phyloP scores from a whole-genome alignment of 2,329 filamentous ascomycete species.

The Cladobotryum protrusum region DNA sequence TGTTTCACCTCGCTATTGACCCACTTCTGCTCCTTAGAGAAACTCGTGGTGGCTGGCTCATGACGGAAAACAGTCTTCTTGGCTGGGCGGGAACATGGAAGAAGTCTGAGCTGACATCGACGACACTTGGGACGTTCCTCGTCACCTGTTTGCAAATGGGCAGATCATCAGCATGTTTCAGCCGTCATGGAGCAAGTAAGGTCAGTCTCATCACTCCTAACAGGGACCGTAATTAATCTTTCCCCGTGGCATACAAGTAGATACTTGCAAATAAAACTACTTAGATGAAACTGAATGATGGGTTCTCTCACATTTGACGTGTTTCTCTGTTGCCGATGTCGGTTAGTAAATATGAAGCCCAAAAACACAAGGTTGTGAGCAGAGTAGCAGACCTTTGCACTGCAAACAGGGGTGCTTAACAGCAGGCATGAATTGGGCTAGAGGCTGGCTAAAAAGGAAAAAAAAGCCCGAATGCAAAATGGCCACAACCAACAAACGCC shows the following conservation, averaged over 20 bases:
- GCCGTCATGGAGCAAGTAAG: no score
- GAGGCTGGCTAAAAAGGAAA: neutral
- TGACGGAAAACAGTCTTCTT: conserved; percentile 33
- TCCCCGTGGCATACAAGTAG: no score
- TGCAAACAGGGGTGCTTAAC: conserved; percentile 29
- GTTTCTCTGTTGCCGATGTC: conserved; percentile 22
- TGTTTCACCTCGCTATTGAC: conserved; percentile 29
- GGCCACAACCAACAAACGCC: neutral
- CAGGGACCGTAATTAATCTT: no score
- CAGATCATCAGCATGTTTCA: neutral
- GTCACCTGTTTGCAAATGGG: conserved; percentile 23
- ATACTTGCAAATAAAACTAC: no score
- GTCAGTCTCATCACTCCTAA: no score
- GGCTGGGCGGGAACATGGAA: conserved; percentile 28
- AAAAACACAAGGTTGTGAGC: no score
- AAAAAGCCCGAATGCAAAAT: neutral
- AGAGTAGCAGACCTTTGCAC: conserved; percentile 26
- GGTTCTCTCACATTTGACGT: conserved; percentile 28
- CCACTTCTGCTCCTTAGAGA: conserved; percentile 32
- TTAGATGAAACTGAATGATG: neutral
- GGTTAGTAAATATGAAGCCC: no score
- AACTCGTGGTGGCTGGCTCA: conserved; percentile 23
- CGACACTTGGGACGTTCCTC: conserved; percentile 32
- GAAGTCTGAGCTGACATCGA: conserved; percentile 26
- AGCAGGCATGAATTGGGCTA: conserved; percentile 21